These are phyloP conservation scores for Colletotrichum siamense DNA, from an alignment of 2,329 filamentous ascomycete species.

Conservation along the genomic window DNA sequence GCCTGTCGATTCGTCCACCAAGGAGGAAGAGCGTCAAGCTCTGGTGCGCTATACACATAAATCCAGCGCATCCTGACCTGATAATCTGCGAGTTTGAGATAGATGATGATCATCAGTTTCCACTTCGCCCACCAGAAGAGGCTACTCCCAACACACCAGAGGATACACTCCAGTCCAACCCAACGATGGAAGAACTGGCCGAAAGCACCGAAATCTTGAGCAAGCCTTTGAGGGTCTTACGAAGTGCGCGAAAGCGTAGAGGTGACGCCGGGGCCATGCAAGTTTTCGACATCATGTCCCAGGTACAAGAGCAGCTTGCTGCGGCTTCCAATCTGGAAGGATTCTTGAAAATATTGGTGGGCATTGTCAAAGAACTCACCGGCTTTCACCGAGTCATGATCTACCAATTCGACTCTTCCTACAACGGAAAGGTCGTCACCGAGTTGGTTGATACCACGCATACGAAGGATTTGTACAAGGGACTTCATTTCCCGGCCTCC, in stretches of 20 bases:
- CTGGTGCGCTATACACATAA: constrained; percentile 88
- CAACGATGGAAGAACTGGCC: constrained; percentile 74
- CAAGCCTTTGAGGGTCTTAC: constrained; percentile 77
- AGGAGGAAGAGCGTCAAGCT: constrained; percentile 68
- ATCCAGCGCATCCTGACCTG: constrained; percentile 69
- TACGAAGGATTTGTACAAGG: constrained; percentile 85
- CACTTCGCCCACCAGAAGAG: constrained; percentile 68
- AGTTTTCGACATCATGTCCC: constrained; percentile 90
- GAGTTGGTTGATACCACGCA: constrained; percentile 82
- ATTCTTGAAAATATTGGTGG: constrained; percentile 82
- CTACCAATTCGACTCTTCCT: constrained; percentile 84
- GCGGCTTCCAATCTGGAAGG: constrained; percentile 72
- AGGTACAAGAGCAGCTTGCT: constrained; percentile 86
- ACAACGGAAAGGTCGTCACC: constrained; percentile 87
- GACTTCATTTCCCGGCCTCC: constrained; percentile 85
- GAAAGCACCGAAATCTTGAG: constrained; percentile 79
- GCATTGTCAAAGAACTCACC: constrained; percentile 87
- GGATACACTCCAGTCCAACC: constrained; percentile 76
- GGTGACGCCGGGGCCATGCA: constrained; percentile 87
- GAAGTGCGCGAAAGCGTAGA: constrained; percentile 75
- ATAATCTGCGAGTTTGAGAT: constrained; percentile 90
- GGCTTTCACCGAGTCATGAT: constrained; percentile 94
- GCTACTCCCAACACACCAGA: constrained; percentile 67
- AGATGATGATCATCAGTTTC: constrained; percentile 75
- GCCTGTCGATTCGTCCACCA: constrained; percentile 71